These are phyloP conservation scores for Rugonectria rugulosa DNA, from an alignment of 2,329 filamentous ascomycete species.

Conservation along the genomic window DNA sequence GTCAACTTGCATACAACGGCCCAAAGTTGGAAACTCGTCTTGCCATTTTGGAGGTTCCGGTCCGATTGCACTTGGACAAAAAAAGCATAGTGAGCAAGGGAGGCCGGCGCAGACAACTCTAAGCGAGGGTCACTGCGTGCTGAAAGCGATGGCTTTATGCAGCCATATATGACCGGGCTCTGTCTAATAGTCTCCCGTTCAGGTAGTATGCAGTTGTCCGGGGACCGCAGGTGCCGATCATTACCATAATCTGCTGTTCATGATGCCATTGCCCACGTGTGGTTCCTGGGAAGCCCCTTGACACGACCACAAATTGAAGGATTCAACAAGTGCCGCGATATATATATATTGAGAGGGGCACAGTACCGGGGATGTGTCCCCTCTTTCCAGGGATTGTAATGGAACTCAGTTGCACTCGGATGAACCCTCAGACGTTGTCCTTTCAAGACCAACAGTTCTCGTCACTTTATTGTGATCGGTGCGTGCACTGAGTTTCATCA, in stretches of 20 bases:
- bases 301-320: neutral
- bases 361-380: neutral
- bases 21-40: neutral
- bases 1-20: neutral
- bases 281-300: neutral
- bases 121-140: neutral
- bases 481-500: slow-evolving; percentile 14
- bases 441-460: neutral
- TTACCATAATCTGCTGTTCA: slow-evolving; percentile 20
- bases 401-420: neutral
- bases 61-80: neutral
- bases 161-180: neutral
- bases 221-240: slow-evolving; percentile 18
- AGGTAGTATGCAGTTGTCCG: neutral
- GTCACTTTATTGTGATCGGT: neutral
- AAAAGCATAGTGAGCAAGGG: neutral
- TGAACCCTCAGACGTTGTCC: neutral
- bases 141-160: neutral
- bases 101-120: too few species aligned
- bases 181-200: neutral
- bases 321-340: neutral
- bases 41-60: neutral
- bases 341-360: neutral
- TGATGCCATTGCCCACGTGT: slow-evolving; percentile 18
- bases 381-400: neutral